Evolutionary conservation across 2,329 filamentous ascomycete genomes (phyloP).

Genomic region (Teratosphaeria zuluensis): DNA sequence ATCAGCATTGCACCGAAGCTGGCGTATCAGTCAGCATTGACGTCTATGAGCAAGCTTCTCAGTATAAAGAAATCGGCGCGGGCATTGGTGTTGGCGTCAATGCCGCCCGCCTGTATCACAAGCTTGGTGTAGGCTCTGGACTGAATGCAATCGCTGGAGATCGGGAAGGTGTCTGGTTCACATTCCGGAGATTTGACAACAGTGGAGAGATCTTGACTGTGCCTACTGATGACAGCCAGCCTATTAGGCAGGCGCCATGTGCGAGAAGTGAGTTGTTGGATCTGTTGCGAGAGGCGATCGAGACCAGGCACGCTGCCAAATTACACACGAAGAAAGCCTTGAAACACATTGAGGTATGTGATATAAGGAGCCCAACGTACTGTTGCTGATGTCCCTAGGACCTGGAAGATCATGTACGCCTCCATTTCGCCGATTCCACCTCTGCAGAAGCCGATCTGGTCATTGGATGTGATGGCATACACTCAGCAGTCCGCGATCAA

Average conservation of each 20-base stretch:
- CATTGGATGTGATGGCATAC: slow-evolving; percentile 16
- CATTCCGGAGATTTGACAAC: slow-evolving; percentile 28
- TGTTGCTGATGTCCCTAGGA: slow-evolving; percentile 3
- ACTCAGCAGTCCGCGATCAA: slow-evolving; percentile 24
- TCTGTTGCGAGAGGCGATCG: slow-evolving; percentile 15
- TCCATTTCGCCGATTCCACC: slow-evolving; percentile 13
- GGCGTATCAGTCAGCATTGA: slow-evolving; percentile 16
- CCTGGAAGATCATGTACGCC: slow-evolving; percentile 14
- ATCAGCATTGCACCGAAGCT: slow-evolving; percentile 22
- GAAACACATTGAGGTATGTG: slow-evolving; percentile 10
- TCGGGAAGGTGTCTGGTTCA: slow-evolving; percentile 24
- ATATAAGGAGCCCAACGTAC: background rate
- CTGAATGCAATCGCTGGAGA: slow-evolving; percentile 23
- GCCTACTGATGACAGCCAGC: slow-evolving; percentile 16
- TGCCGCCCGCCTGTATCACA: slow-evolving; percentile 25
- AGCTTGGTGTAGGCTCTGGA: slow-evolving; percentile 25
- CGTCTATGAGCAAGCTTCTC: slow-evolving; percentile 28
- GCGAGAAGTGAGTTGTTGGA: slow-evolving; percentile 21
- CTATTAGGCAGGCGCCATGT: slow-evolving; percentile 14
- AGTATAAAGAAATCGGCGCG: slow-evolving; percentile 29
- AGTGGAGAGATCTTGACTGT: slow-evolving; percentile 26
- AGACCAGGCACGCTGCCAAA: slow-evolving; percentile 13
- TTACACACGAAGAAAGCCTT: slow-evolving; percentile 21
- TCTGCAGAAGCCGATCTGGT: slow-evolving; percentile 9
- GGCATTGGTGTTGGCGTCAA: slow-evolving; percentile 29